Evolutionary conservation across 768 basidiomycete genomes (phyloP).

Genomic region (Calocybe gangraenosa): DNA sequence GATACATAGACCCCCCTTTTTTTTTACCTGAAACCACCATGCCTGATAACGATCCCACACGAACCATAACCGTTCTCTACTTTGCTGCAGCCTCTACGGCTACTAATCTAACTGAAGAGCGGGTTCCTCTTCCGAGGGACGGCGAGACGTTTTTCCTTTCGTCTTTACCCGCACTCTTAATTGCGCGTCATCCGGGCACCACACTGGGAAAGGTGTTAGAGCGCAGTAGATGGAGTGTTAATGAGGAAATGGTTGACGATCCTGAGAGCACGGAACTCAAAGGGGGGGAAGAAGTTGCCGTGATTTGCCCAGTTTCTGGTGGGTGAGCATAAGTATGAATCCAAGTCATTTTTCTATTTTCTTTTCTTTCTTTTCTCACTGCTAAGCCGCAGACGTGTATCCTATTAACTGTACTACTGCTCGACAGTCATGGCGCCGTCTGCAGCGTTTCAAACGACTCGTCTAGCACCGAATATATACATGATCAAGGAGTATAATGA

Average conservation of each 20-base stretch:
- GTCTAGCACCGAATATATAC: conserved; percentile 28
- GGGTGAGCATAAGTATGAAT: too few species aligned
- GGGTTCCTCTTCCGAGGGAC: conserved; percentile 41
- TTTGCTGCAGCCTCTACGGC: conserved; percentile 68
- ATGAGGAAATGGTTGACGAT: conserved; percentile 75
- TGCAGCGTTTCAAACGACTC: conserved; percentile 25
- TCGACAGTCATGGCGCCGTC: neutral
- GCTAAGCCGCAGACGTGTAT: too few species aligned
- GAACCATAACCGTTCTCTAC: conserved; percentile 45
- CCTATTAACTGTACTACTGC: too few species aligned
- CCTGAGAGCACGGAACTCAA: conserved; percentile 41
- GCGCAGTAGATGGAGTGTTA: conserved; percentile 72
- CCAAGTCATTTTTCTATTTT: too few species aligned
- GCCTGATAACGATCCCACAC: conserved; percentile 13
- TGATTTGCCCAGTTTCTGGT: conserved; percentile 82
- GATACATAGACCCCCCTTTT: neutral
- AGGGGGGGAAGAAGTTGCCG: conserved; percentile 74
- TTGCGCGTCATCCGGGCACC: conserved; percentile 49
- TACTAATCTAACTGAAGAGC: conserved; percentile 53
- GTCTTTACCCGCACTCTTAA: conserved; percentile 46
- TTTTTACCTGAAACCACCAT: conserved; percentile 12
- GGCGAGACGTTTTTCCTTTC: conserved; percentile 42
- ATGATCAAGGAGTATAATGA: conserved; percentile 50
- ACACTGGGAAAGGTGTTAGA: conserved; percentile 50
- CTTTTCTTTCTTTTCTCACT: too few species aligned